Base-by-base conservation (phyloP, 768 basidiomycete genomes). In the Tephrocybe rancida region DNA sequence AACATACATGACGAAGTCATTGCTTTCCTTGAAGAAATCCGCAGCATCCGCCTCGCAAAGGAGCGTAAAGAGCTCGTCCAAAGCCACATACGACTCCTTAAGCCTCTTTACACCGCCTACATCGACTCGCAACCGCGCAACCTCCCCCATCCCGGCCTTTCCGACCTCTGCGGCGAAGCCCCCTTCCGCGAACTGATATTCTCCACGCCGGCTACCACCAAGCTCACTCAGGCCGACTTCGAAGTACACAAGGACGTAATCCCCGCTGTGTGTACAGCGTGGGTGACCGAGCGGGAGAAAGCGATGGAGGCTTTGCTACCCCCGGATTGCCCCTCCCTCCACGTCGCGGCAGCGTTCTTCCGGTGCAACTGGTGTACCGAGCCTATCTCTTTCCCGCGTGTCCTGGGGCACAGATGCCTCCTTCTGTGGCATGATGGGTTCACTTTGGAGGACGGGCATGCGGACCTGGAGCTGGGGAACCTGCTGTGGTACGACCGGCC, bases 271-370 rank as follows among this genome's bases (percentile, higher is more conserved):
- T 43, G 54, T 13, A 44, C 52, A 1, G 37, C 46, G 16, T 72
- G 69, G 69, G 62, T 56, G 26, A 43, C 59, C 5, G 57, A 63
- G 9, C n/a, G 55, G 60, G 25, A 34, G 57, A 10, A 54, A 57
- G 29, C 52, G 66, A 32, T 46, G 55, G 26, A 32, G 44, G 27
- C 52, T 3, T 19, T 49, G 16, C 46, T 43, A 32, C 47, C 56
- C 2, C 18, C 48, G 13, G 46, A 44, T 10, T 22, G 9, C 26
- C 27, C 50, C 18, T 22, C 44, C 16, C 57, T 71, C 18, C 52
- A 64, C 2, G 63, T 70, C 19, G 70, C 71, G 11, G 61, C 63
- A 1, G 63, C 64, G 8, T 69, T 70, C 43, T 73, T 73, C 59
- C 66, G 65, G 18, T 73, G 70, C 48, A 35, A 56, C 16, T 67